These are phyloP conservation scores for Nymphaea colorata DNA, from an alignment of 164 flowering plant species.

Conservation along the genomic window DNA sequence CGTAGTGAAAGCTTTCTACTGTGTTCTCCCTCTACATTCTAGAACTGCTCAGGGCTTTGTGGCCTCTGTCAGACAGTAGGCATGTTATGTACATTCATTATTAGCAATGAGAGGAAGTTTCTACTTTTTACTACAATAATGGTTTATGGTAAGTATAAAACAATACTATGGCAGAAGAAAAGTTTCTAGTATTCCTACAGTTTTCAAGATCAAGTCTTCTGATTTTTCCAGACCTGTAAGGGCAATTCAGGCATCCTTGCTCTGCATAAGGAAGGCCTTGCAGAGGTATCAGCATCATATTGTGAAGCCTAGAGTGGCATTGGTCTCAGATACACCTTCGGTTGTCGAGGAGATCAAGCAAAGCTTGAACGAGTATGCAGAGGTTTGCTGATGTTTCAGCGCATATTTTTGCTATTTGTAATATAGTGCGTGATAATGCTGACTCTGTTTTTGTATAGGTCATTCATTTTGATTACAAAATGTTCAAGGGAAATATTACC, in stretches of 20 bases:
- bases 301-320: slow-evolving; percentile 47
- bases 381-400: slow-evolving; percentile 27
- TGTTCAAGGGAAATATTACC: slow-evolving; percentile 53
- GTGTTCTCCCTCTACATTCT: no score
- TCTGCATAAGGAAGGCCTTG: slow-evolving; percentile 52
- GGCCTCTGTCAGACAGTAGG: neutral
- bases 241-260: slow-evolving; percentile 61
- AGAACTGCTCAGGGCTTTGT: no score
- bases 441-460: slow-evolving; percentile 29
- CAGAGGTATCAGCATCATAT: slow-evolving; percentile 9
- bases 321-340: slow-evolving; percentile 89
- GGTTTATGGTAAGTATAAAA: neutral
- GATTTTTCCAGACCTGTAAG: slow-evolving; percentile 45
- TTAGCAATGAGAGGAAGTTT: no score
- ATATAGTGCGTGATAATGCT: neutral
- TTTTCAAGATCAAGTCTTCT: no score
- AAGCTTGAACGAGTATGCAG: slow-evolving; percentile 51
- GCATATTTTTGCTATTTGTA: neutral
- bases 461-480: slow-evolving; percentile 66
- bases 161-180: no score
- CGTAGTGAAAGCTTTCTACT: no score
- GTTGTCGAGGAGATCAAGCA: slow-evolving; percentile 35
- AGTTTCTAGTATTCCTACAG: neutral
- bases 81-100: neutral
- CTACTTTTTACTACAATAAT: no score